phyloP scores from a whole-genome alignment of 2,329 filamentous ascomycete genomes.

The Colletotrichum siamense region DNA sequence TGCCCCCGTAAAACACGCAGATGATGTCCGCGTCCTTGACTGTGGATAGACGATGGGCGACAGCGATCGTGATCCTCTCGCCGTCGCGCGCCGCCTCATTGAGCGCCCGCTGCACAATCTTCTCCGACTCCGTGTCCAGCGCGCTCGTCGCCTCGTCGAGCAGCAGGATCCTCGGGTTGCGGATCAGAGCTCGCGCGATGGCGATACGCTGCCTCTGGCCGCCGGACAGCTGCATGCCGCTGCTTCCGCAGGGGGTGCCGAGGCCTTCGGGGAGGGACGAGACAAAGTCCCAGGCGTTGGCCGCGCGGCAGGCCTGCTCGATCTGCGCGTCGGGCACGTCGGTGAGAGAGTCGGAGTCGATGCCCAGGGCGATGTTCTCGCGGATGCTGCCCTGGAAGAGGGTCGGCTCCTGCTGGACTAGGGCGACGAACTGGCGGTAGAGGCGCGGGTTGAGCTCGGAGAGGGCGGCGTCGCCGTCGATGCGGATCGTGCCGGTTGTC shows the following conservation, averaged over 20 bases:
- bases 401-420: conserved; percentile 64
- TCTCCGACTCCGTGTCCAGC: conserved; percentile 71
- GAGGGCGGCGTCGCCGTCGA: conserved; percentile 50
- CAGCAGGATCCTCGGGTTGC: conserved; percentile 69
- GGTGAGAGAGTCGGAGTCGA: conserved; percentile 6
- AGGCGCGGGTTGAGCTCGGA: conserved; percentile 49
- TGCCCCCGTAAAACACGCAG: conserved; percentile 63
- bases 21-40: conserved; percentile 66
- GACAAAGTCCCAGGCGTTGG: conserved; percentile 54
- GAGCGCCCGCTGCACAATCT: conserved; percentile 67
- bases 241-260: conserved; percentile 67
- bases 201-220: conserved; percentile 77
- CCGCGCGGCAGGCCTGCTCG: conserved; percentile 48
- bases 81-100: conserved; percentile 36
- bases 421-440: conserved; percentile 56
- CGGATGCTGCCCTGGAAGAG: conserved; percentile 53
- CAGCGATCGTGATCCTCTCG: conserved; percentile 63
- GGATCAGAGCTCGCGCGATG: conserved; percentile 74
- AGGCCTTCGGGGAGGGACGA: conserved; percentile 52
- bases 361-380: conserved; percentile 50
- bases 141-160: conserved; percentile 74
- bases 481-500: conserved; percentile 48
- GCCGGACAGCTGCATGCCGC: conserved; percentile 72
- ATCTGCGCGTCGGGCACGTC: conserved; percentile 39
- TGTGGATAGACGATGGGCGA: conserved; percentile 65